Percentiles rank a stretch among this genome's conserved stretches.
Conservation (phyloP, 257 asterid genomes). For the Plantago ovata region DNA sequence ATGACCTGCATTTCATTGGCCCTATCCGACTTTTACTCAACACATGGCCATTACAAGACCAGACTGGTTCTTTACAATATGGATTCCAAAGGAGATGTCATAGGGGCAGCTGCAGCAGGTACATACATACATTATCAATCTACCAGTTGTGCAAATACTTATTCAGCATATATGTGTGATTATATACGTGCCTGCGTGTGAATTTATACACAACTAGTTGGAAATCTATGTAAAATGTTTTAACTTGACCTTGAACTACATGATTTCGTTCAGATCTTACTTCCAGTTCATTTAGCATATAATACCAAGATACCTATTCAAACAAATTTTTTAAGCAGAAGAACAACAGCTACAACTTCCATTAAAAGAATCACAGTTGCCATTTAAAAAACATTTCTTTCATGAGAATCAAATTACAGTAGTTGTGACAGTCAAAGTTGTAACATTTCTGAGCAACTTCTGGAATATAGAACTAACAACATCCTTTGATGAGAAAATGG, state of each 20-base stretch:
- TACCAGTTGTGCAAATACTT: not conserved
- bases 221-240: not conserved
- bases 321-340: not conserved
- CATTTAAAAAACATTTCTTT: no score
- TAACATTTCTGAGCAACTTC: no score
- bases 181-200: not conserved
- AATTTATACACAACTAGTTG: not conserved
- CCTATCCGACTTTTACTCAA: constrained; percentile 37
- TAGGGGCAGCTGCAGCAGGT: constrained; percentile 58
- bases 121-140: not conserved
- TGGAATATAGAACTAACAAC: no score
- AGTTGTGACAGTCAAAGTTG: no score
- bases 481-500: no score
- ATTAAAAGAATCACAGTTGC: no score
- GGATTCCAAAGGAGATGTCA: constrained; percentile 34
- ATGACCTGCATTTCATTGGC: constrained; percentile 47
- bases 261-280: not conserved
- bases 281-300: not conserved
- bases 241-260: no score
- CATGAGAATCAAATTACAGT: no score
- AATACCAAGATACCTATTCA: not conserved
- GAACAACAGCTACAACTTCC: not conserved
- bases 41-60: constrained; percentile 28
- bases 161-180: not conserved
- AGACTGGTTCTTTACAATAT: constrained; percentile 28